These are phyloP conservation scores for Cylindrodendrum hubeiense DNA, from an alignment of 2,329 filamentous ascomycete genomes.

Conservation along the genomic window DNA sequence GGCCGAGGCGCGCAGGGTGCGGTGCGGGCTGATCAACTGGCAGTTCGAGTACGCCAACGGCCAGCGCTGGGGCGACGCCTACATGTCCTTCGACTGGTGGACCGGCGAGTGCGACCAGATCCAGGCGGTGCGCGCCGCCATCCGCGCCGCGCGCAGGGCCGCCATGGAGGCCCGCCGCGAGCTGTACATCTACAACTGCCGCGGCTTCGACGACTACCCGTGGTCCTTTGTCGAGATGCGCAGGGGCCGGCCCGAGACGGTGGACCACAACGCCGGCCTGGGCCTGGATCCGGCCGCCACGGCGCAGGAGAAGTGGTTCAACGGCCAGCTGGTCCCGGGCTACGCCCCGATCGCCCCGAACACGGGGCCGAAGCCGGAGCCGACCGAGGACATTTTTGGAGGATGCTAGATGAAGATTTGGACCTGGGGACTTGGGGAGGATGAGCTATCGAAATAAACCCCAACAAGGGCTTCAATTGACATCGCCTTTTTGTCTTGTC, in stretches of 20 bases:
- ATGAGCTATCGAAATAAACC: too few species aligned
- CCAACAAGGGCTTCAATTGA: too few species aligned
- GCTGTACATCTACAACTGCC: conserved; percentile 29
- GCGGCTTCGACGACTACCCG: conserved; percentile 7
- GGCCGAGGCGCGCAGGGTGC: not conserved
- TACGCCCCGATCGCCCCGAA: not conserved
- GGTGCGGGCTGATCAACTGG: conserved; percentile 22
- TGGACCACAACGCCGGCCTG: not conserved
- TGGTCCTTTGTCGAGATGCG: conserved; percentile 13
- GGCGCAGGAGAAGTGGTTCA: not conserved
- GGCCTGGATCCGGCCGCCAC: not conserved
- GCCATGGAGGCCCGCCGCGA: not conserved
- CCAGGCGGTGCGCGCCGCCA: conserved; percentile 11
- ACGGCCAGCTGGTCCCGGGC: not conserved
- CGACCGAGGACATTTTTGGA: too few species aligned
- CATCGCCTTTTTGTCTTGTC: too few species aligned
- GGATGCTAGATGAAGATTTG: not conserved
- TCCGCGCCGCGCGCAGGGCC: conserved; percentile 1
- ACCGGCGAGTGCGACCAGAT: conserved; percentile 8
- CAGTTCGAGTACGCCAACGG: conserved; percentile 30
- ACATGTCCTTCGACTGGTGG: conserved; percentile 22
- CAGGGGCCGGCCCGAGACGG: not conserved
- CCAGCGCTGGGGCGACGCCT: conserved; percentile 31
- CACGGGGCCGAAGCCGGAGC: too few species aligned
- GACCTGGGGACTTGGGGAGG: too few species aligned